phyloP scores from a whole-genome alignment of 2,329 filamentous ascomycete species.

The Botrytis tulipae region DNA sequence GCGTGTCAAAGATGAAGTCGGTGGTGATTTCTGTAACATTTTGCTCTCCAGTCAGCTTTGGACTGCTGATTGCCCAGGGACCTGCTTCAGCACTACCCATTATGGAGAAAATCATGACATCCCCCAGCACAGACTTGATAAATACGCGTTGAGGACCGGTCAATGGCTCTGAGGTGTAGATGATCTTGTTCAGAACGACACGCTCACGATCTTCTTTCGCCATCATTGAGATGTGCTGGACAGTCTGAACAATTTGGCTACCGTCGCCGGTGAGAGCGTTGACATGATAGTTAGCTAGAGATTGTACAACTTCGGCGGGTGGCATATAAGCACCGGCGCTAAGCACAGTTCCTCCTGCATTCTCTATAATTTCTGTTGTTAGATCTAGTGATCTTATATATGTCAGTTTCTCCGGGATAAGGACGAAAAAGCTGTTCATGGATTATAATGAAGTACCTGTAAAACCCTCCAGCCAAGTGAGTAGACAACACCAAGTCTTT shows the following conservation, averaged over 20 bases:
- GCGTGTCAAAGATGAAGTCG: slow-evolving; percentile 1
- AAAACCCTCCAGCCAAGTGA: slow-evolving; percentile 7
- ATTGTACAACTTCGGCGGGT: background rate
- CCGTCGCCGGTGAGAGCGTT: slow-evolving; percentile 5
- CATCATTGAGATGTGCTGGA: background rate
- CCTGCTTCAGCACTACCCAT: slow-evolving; percentile 10
- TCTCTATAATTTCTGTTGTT: background rate
- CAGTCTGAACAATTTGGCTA: background rate
- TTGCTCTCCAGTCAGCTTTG: background rate
- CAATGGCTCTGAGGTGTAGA: slow-evolving; percentile 9
- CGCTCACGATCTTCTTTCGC: background rate
- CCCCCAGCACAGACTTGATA: background rate
- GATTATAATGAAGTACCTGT: background rate
- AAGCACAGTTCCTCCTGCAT: slow-evolving; percentile 1
- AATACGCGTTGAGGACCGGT: background rate
- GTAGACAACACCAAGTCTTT: background rate
- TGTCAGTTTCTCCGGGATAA: background rate
- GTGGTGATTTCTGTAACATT: background rate
- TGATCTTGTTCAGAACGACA: slow-evolving; percentile 5
- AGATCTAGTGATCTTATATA: background rate
- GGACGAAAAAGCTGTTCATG: background rate
- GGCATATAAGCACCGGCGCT: slow-evolving; percentile 2
- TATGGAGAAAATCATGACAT: background rate
- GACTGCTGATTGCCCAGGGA: slow-evolving; percentile 10
- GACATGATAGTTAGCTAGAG: background rate